Evolutionary conservation across 75 land plant genomes (phyloP), one percentile per base, ranked within the genome.

Genomic region (Sequoiadendron giganteum): DNA sequence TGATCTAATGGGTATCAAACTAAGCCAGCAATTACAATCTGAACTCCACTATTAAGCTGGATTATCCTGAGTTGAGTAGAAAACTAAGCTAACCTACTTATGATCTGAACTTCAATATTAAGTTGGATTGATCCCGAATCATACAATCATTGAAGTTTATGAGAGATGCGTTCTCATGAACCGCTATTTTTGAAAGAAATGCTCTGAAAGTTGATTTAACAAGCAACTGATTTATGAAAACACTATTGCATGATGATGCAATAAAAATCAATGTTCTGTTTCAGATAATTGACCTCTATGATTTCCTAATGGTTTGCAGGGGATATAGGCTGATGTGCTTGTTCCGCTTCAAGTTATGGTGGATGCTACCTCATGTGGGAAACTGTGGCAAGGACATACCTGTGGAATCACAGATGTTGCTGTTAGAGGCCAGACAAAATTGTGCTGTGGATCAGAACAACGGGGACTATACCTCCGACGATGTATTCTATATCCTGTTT

Each of bases 281-380:
- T 73, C 11, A 30, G 11, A 0, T 9, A 10, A 73, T 73, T n/a
- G 77, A 10, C 13, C 11, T 32, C 1, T 73, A 10, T 73, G 11
- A 30, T 9, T n/a, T 73, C 32, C 8, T 73, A 32, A 73, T 73
- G 68, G 68, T 82, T 78, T 90, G 87, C 93, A 94, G 95, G 92
- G 93, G 88, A 5, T 61, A 82, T 6, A 86, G 94, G 65, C 89
- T 94, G 14, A 55, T 95, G 47, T 92, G 90, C 89, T 89, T 96
- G 38, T 95, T 94, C 87, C 92, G 96, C 79, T 95, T 92, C 86
- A 95, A 93, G 85, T 83, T 95, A 30, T 95, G 94, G 95, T 94
- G 97, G 97, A 94, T 95, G 97, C 87, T 94, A 19, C 97, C 95
- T 56, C 86, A 95, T 48, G 87, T 92, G 88, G 97, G 97, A n/a